Evolutionary conservation across 768 basidiomycete genomes (phyloP).

Genomic region (Mycena maculata): DNA sequence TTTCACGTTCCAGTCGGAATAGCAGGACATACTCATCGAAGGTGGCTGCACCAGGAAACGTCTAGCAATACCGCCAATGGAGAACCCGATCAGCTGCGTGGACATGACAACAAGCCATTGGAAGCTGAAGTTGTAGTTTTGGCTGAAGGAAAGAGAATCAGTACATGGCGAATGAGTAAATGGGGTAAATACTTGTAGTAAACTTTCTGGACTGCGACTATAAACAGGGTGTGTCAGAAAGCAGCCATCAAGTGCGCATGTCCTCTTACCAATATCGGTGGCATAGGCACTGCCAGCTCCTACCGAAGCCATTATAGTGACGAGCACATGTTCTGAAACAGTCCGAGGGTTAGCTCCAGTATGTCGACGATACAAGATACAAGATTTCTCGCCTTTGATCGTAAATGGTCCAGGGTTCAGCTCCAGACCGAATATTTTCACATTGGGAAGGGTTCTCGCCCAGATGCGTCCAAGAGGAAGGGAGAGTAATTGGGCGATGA

Average conservation of each 20-base stretch:
- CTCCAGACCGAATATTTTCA: constrained; percentile 66
- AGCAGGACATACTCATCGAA: constrained; percentile 48
- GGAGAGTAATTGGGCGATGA: constrained; percentile 78
- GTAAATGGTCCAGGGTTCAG: constrained; percentile 83
- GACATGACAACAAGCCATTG: constrained; percentile 81
- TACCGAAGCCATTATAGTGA: constrained; percentile 70
- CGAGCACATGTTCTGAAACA: constrained; percentile 79
- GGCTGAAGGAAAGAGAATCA: constrained; percentile 39
- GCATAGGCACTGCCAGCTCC: constrained; percentile 74
- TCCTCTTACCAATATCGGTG: constrained; percentile 64
- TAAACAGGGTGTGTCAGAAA: neutral
- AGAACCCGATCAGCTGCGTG: constrained; percentile 79
- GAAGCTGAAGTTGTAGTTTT: constrained; percentile 69
- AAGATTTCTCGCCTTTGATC: too few relatives aligned
- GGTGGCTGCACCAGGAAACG: constrained; percentile 80
- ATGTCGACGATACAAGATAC: too few relatives aligned
- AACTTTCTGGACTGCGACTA: constrained; percentile 68
- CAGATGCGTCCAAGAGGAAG: constrained; percentile 75
- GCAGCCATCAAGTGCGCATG: neutral
- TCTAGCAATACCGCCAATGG: constrained; percentile 76
- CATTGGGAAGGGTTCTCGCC: constrained; percentile 64
- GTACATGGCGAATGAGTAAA: too few relatives aligned
- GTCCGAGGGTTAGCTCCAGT: constrained; percentile 78
- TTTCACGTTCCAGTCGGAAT: neutral
- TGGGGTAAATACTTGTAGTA: constrained; percentile 58